A percentile compares a stretch with the other conserved stretches of the same genome.
Evolutionary conservation across 2,329 filamentous ascomycete species (phyloP).

Genomic region (Stromatinia cepivora): DNA sequence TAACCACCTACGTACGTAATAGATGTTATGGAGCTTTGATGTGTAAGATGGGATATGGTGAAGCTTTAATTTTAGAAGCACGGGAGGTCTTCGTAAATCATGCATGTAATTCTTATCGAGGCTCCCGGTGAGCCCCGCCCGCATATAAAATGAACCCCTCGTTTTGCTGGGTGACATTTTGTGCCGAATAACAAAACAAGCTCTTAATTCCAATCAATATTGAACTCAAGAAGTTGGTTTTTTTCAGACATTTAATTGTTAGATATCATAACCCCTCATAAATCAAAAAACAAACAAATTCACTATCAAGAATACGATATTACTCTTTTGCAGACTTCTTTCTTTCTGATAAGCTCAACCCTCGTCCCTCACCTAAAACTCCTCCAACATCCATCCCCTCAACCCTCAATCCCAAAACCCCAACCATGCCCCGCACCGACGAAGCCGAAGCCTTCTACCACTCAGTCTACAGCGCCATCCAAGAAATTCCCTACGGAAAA

Average conservation of each 20-base stretch:
- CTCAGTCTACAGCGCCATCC: slow-evolving; percentile 79
- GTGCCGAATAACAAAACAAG: too few species aligned
- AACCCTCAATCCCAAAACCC: slow-evolving; percentile 13
- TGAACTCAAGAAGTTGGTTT: too few species aligned
- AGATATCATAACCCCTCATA: not conserved
- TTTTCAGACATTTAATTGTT: not conserved
- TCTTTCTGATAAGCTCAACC: not conserved
- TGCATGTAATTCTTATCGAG: not conserved
- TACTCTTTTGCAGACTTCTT: not conserved
- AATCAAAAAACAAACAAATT: not conserved
- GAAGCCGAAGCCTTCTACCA: slow-evolving; percentile 73
- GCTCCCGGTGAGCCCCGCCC: not conserved
- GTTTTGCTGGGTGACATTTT: too few species aligned
- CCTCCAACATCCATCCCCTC: too few species aligned
- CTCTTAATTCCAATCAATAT: too few species aligned
- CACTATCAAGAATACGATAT: too few species aligned
- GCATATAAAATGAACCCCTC: too few species aligned
- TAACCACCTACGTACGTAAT: not conserved
- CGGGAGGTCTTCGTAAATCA: not conserved
- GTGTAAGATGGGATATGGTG: not conserved
- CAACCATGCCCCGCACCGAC: slow-evolving; percentile 65
- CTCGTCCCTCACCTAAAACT: not conserved
- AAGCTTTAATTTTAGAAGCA: not conserved
- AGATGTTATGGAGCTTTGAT: not conserved
- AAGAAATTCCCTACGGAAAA: slow-evolving; percentile 78